Base-by-base conservation (phyloP, 139 green algal species). In the Mesostigma viride region DNA sequence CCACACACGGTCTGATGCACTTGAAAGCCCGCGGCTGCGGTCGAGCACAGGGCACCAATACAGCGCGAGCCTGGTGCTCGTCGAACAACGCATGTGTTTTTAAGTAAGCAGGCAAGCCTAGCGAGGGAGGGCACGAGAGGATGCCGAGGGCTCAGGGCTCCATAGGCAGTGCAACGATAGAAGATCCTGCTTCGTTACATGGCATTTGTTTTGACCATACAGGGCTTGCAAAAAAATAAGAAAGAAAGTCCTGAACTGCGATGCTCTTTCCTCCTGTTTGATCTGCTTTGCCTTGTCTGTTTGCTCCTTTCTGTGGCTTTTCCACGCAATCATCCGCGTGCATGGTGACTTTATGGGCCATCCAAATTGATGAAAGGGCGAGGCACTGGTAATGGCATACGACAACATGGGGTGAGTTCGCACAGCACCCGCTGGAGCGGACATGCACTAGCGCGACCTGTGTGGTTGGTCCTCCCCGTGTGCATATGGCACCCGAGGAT, bases 301-400 rank as follows among this genome's bases (percentile, higher is more conserved):
- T 34, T 11, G 8, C 56, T 11, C 56, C 56, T 62, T 48, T 48
- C 11, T 11, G 6, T 48, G 11, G 6, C 36, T 11, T 11, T 48
- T 48, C 36, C 36, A 22, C 6, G 6, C 11, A 27, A 17, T 2
- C 33, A 61, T 3, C 26, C 31, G n/a, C 17, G 33, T 2, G 33
- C 17, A 27, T 2, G 53, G 53, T 31, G 33, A 33, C 40, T 24
- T 11, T 24, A 53, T 11, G 14, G 14, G 44, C 17, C 17, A 17
- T 24, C 17, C 17, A 53, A 53, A 24, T 53, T 53, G 44, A 53
- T 11, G 14, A 53, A 5, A 74, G 45, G 92, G 92, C 2, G 88
- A 94, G 80, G 76, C 82, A 14, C 80, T 96, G 5, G 85, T 96
- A 20, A 72, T 62, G 6, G 85, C 74, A 0, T 96, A 96, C 74